Conservation (phyloP, 305 asterid genomes). For the Euphrasia arctica region DNA sequence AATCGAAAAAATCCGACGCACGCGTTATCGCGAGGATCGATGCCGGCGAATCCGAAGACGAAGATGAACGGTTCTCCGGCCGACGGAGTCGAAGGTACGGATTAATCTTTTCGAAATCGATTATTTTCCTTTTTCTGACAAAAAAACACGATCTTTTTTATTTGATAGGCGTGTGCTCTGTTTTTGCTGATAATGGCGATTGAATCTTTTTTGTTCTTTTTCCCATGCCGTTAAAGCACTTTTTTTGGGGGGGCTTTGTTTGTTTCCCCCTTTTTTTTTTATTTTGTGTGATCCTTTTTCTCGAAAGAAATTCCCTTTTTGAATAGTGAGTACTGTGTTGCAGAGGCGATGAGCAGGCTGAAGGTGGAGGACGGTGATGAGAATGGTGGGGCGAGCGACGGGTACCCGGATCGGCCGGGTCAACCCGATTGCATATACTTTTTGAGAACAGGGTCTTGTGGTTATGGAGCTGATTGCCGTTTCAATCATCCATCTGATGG, state of each 20-base stretch:
- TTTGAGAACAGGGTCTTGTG: slow-evolving; percentile 63
- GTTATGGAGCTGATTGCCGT: slow-evolving; percentile 55
- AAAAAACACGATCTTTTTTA: slow-evolving; percentile 17
- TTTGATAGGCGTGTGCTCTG: slow-evolving; percentile 27
- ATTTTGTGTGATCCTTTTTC: not conserved
- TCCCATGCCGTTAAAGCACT: slow-evolving; percentile 9
- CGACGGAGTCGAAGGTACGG: slow-evolving; percentile 40
- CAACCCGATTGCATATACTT: slow-evolving; percentile 57
- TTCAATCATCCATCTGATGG: slow-evolving; percentile 51
- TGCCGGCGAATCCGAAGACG: slow-evolving; percentile 43
- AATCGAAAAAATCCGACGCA: slow-evolving; percentile 25
- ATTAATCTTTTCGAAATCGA: not conserved
- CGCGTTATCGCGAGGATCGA: slow-evolving; percentile 25
- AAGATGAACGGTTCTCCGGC: slow-evolving; percentile 40
- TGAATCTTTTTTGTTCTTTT: slow-evolving; percentile 3
- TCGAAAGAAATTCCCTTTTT: not conserved
- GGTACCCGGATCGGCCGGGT: slow-evolving; percentile 55
- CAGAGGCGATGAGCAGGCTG: slow-evolving; percentile 45
- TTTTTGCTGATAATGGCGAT: slow-evolving; percentile 22
- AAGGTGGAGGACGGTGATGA: slow-evolving; percentile 39
- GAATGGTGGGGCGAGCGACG: slow-evolving; percentile 38
- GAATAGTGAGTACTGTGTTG: slow-evolving; percentile 21
- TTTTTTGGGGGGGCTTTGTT: too few species aligned
- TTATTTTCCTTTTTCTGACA: not conserved
- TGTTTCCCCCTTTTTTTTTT: not conserved